Percentiles rank a stretch among this genome's conserved stretches.
These are phyloP conservation scores for Phylloporus rhodoxanthus DNA, from an alignment of 768 basidiomycete species.

Conservation along the genomic window DNA sequence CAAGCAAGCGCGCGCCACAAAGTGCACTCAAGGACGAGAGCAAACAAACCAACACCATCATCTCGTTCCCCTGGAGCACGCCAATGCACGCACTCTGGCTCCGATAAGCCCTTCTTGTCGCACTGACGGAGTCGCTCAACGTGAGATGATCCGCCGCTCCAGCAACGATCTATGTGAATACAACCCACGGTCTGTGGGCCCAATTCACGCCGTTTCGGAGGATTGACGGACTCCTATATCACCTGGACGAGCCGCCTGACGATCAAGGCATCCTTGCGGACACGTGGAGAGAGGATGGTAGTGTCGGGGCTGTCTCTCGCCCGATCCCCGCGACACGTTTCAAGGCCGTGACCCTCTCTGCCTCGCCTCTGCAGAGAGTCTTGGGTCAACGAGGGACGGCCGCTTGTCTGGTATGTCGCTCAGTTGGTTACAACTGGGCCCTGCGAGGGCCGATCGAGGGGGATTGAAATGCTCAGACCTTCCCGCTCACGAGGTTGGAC, in stretches of 20 bases:
- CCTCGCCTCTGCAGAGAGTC: conserved; percentile 34
- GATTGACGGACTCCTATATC: not conserved
- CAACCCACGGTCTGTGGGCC: not conserved
- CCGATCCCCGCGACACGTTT: conserved; percentile 56
- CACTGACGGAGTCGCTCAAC: not conserved
- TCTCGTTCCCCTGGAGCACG: conserved; percentile 19
- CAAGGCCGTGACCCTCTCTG: conserved; percentile 30
- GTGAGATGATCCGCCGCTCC: not conserved
- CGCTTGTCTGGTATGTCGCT: conserved; percentile 68
- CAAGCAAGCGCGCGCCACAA: conserved; percentile 18
- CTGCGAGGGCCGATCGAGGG: conserved; percentile 59
- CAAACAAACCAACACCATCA: conserved; percentile 1
- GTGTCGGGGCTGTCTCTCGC: conserved; percentile 19
- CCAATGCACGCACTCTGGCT: not conserved
- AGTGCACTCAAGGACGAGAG: conserved; percentile 26
- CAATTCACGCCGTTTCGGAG: not conserved
- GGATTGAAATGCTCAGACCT: conserved; percentile 74
- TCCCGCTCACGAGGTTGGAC: conserved; percentile 61
- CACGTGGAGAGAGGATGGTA: conserved; percentile 14
- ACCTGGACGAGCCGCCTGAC: not conserved
- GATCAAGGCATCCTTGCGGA: conserved; percentile 14
- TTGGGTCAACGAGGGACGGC: conserved; percentile 31
- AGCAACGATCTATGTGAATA: no score
- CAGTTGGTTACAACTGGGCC: conserved; percentile 50
- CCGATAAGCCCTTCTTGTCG: not conserved